Percentiles rank a stretch among this genome's conserved stretches.
phyloP scores from a whole-genome alignment of 306 rosid species.

The Albizia julibrissin region DNA sequence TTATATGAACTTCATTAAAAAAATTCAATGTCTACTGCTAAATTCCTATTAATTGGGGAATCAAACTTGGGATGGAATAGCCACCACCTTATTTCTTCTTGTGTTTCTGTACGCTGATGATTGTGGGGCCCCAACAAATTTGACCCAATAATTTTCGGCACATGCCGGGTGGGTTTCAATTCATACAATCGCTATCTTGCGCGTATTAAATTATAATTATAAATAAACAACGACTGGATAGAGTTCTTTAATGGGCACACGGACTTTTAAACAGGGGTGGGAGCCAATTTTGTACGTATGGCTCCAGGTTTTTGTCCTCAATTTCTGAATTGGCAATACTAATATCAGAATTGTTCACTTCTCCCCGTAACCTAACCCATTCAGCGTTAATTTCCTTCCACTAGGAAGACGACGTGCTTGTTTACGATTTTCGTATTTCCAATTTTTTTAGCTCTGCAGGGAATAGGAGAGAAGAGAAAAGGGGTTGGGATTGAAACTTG shows the following conservation, averaged over 20 bases:
- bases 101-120: slow-evolving; percentile 47
- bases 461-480: not conserved
- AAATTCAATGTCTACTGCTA: slow-evolving; percentile 40
- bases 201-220: slow-evolving; percentile 16
- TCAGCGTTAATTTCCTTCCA: not conserved
- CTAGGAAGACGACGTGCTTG: not conserved
- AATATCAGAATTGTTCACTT: not conserved
- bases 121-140: slow-evolving; percentile 32
- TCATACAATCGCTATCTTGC: slow-evolving; percentile 32
- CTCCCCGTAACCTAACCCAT: not conserved
- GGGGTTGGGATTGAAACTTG: not conserved
- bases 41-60: slow-evolving; percentile 30
- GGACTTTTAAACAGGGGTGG: slow-evolving; percentile 37
- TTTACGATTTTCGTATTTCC: not conserved
- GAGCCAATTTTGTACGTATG: not conserved
- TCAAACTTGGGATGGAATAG: not conserved
- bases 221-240: slow-evolving; percentile 13
- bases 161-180: slow-evolving; percentile 47
- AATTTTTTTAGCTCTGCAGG: not conserved
- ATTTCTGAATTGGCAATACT: slow-evolving; percentile 6
- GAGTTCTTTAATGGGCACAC: slow-evolving; percentile 50
- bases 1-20: slow-evolving; percentile 30
- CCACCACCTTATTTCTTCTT: slow-evolving; percentile 13
- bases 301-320: slow-evolving; percentile 14
- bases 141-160: slow-evolving; percentile 72